These are phyloP conservation scores for Comarum palustre DNA, from an alignment of 306 rosid species.

Conservation along the genomic window DNA sequence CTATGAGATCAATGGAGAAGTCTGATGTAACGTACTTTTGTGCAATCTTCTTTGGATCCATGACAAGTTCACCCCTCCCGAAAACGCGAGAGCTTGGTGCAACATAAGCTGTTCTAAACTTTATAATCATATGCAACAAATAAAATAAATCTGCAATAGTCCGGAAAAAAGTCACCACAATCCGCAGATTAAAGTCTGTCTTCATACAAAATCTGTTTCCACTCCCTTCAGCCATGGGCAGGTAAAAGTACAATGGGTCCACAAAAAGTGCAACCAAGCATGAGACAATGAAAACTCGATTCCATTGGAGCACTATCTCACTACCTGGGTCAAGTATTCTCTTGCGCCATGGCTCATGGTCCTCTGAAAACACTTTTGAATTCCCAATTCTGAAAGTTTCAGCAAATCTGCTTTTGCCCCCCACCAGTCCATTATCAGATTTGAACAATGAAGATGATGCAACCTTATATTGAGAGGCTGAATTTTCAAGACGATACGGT, in stretches of 20 bases:
- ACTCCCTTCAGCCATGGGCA: conserved; percentile 56
- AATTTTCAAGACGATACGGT: conserved; percentile 43
- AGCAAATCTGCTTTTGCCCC: conserved; percentile 45
- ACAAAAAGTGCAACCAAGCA: conserved; percentile 79
- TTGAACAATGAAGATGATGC: conserved; percentile 50
- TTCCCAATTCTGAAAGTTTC: conserved; percentile 47
- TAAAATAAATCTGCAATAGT: conserved; percentile 83
- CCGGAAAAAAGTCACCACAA: conserved; percentile 76
- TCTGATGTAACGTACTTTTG: conserved; percentile 74
- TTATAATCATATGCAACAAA: conserved; percentile 76
- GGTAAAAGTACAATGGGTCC: conserved; percentile 83
- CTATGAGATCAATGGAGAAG: conserved; percentile 89
- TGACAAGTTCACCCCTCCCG: conserved; percentile 97
- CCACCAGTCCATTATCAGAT: conserved; percentile 38
- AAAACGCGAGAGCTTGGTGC: conserved; percentile 93
- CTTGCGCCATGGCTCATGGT: conserved; percentile 72
- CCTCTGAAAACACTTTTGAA: conserved; percentile 70
- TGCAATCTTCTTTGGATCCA: conserved; percentile 90
- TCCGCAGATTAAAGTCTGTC: conserved; percentile 67
- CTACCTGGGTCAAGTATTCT: conserved; percentile 92
- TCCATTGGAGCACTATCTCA: conserved; percentile 82
- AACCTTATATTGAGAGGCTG: conserved; percentile 53
- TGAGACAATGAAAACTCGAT: conserved; percentile 72
- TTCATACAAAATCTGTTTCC: conserved; percentile 50
- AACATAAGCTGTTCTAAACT: conserved; percentile 89